These are phyloP conservation scores for Malus hybrid DNA, from an alignment of 331 rosid species.

Conservation along the genomic window DNA sequence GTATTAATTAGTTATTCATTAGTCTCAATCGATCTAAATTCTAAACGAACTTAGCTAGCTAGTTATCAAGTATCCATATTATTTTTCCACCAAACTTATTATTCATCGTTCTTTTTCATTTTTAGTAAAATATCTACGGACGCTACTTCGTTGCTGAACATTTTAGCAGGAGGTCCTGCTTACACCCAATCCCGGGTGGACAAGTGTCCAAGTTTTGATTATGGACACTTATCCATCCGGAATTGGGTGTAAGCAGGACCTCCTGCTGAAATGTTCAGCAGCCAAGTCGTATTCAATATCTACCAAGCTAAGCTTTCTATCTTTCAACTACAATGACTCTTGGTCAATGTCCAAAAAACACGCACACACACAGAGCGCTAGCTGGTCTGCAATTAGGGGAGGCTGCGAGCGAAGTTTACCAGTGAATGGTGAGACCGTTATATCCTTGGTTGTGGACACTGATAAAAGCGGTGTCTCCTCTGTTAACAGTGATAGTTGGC, in stretches of 20 bases:
- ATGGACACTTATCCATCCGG: no score
- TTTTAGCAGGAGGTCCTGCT: no score
- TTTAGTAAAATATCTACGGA: background rate
- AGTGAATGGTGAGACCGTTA: slow-evolving; percentile 23
- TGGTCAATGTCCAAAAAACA: background rate
- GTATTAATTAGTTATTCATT: background rate
- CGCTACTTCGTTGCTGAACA: no score
- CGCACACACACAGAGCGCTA: no score
- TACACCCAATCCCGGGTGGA: no score
- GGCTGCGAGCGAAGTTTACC: background rate
- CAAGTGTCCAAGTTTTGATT: no score
- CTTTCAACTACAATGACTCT: background rate
- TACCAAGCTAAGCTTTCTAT: background rate
- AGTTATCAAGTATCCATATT: no score
- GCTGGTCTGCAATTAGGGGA: no score
- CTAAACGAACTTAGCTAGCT: background rate
- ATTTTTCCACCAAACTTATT: background rate
- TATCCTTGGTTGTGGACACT: slow-evolving; percentile 19
- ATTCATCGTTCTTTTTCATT: no score
- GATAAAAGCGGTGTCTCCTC: slow-evolving; percentile 15
- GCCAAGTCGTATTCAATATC: background rate
- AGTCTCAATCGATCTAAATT: background rate
- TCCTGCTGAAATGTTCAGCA: no score
- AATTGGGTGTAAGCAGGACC: no score
- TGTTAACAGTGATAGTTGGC: slow-evolving; percentile 19